Evolutionary conservation across 2,329 filamentous ascomycete genomes (phyloP), one percentile per base, ranked within the genome.

Genomic region (Pyricularia sp.): DNA sequence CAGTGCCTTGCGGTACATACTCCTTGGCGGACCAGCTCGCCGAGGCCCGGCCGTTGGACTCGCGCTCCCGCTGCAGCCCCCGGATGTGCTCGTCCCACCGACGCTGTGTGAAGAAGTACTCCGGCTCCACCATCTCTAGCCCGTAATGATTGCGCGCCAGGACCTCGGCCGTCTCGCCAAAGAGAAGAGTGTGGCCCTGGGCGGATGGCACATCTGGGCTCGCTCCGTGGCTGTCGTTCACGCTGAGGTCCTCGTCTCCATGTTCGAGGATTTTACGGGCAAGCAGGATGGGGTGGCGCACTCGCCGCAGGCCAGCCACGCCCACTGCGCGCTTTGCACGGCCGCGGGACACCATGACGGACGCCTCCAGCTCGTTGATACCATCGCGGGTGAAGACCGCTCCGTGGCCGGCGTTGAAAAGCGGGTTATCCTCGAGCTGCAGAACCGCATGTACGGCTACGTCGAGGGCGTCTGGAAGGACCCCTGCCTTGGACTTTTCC

Each of bases 331-430:
- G 86, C 81, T 97, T 97, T 59, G 87, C 85, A 69, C 83, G 82
- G 0, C 90, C 90, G 31, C 84, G 84, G 1, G 90, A 91, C 0
- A 96, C 91, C 93, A 97, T 97, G 67, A 97, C 86, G 10, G 88
- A 92, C 1, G 92, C 92, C 79, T 97, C 93, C 71, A 97, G 88
- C 80, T 97, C 92, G 77, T 94, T 93, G 71, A 89, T 85, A 23
- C 93, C 94, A 72, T 90, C 89, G 67, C 89, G 87, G 0, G 92
- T 97, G 78, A 96, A 97, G 25, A 97, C 93, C 67, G 93, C 92
- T 68, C 94, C 94, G 74, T 88, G 89, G 9, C 89, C 93, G 69
- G 89, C 88, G 80, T 97, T 97, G 84, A 95, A 97, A 4, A 96
- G 85, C 1, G 90, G 85, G 75, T 93, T 87, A 75, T 96, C 83